phyloP scores from a whole-genome alignment of 164 flowering plant species.

The Magnolia changhungtana region DNA sequence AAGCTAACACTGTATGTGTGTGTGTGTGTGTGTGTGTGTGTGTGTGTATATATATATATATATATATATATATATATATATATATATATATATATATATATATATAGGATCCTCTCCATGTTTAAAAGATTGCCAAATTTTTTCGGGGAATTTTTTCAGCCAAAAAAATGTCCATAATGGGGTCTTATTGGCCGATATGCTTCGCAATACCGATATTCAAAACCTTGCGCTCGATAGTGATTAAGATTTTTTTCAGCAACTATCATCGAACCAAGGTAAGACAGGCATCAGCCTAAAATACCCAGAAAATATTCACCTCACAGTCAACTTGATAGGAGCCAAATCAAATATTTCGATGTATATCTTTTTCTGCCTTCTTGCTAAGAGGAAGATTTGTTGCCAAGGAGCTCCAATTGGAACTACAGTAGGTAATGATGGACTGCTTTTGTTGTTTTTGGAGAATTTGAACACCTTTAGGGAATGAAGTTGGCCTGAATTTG shows the following conservation, averaged over 20 bases:
- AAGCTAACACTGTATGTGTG: too few species aligned
- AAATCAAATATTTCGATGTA: slow-evolving; percentile 73
- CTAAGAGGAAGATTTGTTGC: slow-evolving; percentile 80
- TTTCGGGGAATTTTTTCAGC: too few species aligned
- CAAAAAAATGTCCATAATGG: too few species aligned
- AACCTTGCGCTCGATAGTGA: too few species aligned
- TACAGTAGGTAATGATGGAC: slow-evolving; percentile 45
- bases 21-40: too few species aligned
- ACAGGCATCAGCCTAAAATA: not conserved
- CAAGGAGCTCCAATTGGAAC: slow-evolving; percentile 96
- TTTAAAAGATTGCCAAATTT: too few species aligned
- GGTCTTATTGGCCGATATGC: too few species aligned
- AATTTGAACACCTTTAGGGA: slow-evolving; percentile 16
- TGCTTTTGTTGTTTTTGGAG: slow-evolving; percentile 17
- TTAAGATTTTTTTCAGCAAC: not conserved
- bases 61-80: too few species aligned
- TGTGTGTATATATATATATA: too few species aligned
- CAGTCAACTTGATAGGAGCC: slow-evolving; percentile 71
- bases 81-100: too few species aligned
- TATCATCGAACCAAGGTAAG: not conserved
- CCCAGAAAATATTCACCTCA: slow-evolving; percentile 50
- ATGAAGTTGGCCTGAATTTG: slow-evolving; percentile 15
- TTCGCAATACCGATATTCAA: too few species aligned
- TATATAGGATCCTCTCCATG: too few species aligned
- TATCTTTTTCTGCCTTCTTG: slow-evolving; percentile 73